Conservation (phyloP, 2,329 filamentous ascomycete species). For the Cladosporium sp. region DNA sequence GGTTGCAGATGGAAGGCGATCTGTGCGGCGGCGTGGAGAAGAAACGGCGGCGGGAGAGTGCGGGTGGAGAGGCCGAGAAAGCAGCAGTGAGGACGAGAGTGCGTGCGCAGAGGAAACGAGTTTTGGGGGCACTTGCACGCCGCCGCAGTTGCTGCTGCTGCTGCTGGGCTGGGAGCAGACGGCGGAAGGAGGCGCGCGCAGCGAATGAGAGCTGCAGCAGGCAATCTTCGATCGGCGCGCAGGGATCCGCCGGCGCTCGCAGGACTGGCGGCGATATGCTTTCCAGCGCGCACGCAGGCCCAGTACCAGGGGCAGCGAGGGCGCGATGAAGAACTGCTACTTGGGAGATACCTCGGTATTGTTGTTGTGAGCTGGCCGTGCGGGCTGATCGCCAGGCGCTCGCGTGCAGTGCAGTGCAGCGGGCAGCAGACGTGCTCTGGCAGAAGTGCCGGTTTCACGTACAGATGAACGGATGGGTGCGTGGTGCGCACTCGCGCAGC, state of each 20-base stretch:
- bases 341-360: too few species aligned
- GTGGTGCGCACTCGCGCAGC: not conserved
- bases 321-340: too few species aligned
- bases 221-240: conserved; percentile 9
- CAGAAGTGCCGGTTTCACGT: too few species aligned
- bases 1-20: conserved; percentile 8
- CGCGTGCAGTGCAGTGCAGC: too few species aligned
- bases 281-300: not conserved
- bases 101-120: not conserved
- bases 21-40: conserved; percentile 12
- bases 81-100: not conserved
- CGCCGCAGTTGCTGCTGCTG: too few species aligned
- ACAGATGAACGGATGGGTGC: not conserved
- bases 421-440: too few species aligned
- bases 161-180: not conserved
- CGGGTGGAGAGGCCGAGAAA: conserved; percentile 4
- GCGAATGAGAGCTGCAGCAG: conserved; percentile 9
- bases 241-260: not conserved
- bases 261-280: conserved; percentile 2
- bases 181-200: not conserved
- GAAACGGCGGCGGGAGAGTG: conserved; percentile 9
- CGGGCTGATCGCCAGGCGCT: too few species aligned
- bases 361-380: too few species aligned
- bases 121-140: not conserved
- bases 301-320: too few species aligned